Conservation (phyloP, 1,139 yeast species). For the Kodamaea anthophila region DNA sequence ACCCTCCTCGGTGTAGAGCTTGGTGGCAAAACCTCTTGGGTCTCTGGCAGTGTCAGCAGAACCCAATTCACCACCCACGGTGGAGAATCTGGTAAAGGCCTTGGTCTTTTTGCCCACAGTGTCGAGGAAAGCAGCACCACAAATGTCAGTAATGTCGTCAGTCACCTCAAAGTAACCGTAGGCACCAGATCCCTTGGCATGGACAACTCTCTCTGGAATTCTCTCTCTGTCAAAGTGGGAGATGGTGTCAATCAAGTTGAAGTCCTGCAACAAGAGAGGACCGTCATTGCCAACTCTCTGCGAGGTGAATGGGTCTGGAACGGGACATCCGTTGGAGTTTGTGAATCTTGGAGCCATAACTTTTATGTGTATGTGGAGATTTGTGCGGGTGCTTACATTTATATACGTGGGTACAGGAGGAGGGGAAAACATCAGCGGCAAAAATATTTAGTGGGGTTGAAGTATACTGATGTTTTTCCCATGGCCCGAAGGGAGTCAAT, state of each 20-base stretch:
- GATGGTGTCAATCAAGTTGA: conserved; percentile 67
- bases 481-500: conserved; percentile 6
- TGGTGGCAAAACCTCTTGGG: conserved; percentile 82
- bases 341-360: conserved; percentile 44
- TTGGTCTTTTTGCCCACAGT: conserved; percentile 72
- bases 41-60: conserved; percentile 85
- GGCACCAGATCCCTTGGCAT: conserved; percentile 88
- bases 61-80: conserved; percentile 86
- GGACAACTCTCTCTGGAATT: conserved; percentile 86
- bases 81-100: conserved; percentile 72
- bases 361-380: conserved; percentile 1
- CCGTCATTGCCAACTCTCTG: conserved; percentile 72
- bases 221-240: conserved; percentile 86
- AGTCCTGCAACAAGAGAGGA: conserved; percentile 72
- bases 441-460: conserved; percentile 7
- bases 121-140: conserved; percentile 65
- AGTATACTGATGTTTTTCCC: conserved; percentile 1
- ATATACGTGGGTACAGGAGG: too few species aligned
- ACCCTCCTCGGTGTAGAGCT: conserved; percentile 84
- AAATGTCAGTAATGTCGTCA: conserved; percentile 71
- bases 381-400: conserved; percentile 4
- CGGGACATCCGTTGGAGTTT: conserved; percentile 71
- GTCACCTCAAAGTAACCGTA: conserved; percentile 76
- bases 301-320: conserved; percentile 62
- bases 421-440: conserved; percentile 4